These are phyloP conservation scores for Barbatosphaeria neglecta DNA, from an alignment of 495 filamentous ascomycete species.

Conservation along the genomic window DNA sequence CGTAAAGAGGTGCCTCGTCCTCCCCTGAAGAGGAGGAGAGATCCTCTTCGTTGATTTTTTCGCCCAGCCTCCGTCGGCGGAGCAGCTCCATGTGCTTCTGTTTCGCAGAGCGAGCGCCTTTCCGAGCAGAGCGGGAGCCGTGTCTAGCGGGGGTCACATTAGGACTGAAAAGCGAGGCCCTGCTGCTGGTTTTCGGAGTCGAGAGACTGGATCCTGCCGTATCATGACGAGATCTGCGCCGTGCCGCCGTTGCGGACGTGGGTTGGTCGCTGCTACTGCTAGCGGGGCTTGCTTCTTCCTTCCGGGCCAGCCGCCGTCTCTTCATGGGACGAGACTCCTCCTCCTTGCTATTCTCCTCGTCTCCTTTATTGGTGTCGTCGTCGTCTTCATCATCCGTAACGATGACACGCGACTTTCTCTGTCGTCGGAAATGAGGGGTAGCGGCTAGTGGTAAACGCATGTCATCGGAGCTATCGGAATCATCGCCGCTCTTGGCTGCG, in stretches of 20 bases:
- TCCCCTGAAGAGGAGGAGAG: slow-evolving; percentile 15
- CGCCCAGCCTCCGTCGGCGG: slow-evolving; percentile 24
- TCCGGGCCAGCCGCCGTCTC: slow-evolving; percentile 8
- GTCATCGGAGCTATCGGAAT: not conserved
- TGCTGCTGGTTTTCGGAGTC: not conserved
- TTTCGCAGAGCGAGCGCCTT: slow-evolving; percentile 12
- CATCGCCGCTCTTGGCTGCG: not conserved
- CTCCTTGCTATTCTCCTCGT: not conserved
- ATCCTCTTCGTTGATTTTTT: slow-evolving; percentile 1
- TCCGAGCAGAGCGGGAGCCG: slow-evolving; percentile 1
- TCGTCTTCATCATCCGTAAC: not conserved
- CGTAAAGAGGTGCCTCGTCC: slow-evolving; percentile 24
- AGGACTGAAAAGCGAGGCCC: not conserved
- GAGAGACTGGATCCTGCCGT: not conserved
- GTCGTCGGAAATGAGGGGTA: not conserved
- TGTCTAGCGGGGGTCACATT: slow-evolving; percentile 7
- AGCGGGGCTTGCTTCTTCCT: not conserved
- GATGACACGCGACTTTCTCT: not conserved
- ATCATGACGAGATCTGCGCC: too few relatives aligned
- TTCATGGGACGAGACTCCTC: slow-evolving; percentile 8
- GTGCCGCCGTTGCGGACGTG: too few relatives aligned
- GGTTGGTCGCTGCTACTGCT: slow-evolving; percentile 5
- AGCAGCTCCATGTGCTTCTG: slow-evolving; percentile 40
- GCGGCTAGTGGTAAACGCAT: not conserved
- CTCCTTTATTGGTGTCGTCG: not conserved